Conservation (phyloP, 1,139 yeast genomes). For the Candida sp. region DNA sequence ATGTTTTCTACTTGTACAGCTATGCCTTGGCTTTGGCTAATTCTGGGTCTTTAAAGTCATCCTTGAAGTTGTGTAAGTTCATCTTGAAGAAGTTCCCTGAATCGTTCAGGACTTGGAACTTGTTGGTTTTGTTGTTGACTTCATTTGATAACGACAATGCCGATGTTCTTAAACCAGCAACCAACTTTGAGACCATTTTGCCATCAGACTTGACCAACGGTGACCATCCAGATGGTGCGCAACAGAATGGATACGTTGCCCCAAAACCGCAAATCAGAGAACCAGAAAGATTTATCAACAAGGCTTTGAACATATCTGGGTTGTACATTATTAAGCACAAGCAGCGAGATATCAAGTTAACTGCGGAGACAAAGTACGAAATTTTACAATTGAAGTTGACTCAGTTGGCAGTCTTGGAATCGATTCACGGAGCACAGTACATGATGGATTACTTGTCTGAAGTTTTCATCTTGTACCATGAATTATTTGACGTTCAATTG, state of each 20-base stretch:
- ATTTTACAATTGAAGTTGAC: constrained; percentile 78
- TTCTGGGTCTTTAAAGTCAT: constrained; percentile 26
- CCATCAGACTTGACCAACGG: constrained; percentile 12
- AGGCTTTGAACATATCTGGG: constrained; percentile 49
- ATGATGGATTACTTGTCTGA: constrained; percentile 72
- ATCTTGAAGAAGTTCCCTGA: constrained; percentile 48
- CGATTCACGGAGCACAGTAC: constrained; percentile 60
- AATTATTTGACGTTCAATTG: constrained; percentile 48
- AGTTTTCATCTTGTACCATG: constrained; percentile 63
- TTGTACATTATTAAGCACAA: constrained; percentile 36
- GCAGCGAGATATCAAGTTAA: constrained; percentile 30
- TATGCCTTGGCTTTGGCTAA: constrained; percentile 44
- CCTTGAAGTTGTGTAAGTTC: constrained; percentile 45
- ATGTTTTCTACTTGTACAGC: constrained; percentile 31
- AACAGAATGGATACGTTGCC: constrained; percentile 5
- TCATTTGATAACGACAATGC: constrained; percentile 31
- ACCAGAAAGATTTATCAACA: constrained; percentile 43
- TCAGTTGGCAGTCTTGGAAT: constrained; percentile 72
- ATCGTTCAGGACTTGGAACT: constrained; percentile 51
- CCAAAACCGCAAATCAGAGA: constrained; percentile 20
- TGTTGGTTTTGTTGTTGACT: constrained; percentile 37
- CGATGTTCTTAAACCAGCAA: constrained; percentile 17
- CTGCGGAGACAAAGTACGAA: constrained; percentile 50
- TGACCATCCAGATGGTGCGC: constrained; percentile 6
- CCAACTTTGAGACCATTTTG: constrained; percentile 10